Base-by-base conservation (phyloP, 2,329 filamentous ascomycete species). In the Xylaria sp. region DNA sequence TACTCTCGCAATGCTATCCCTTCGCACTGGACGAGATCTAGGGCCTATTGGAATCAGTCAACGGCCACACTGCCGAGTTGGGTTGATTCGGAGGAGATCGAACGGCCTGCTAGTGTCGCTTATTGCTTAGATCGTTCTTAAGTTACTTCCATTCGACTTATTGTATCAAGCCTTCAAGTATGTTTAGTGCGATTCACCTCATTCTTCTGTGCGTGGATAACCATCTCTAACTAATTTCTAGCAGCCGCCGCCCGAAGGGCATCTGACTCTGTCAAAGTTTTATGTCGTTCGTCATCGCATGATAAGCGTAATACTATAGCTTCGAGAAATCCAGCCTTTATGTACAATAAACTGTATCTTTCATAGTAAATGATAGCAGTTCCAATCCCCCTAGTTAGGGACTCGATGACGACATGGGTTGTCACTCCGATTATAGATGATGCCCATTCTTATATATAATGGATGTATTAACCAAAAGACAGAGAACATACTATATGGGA, bases 41-140 rank as follows among this genome's bases (percentile, higher is more conserved):
- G 27, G 21, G 18, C 25, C 2, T n/a, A 10, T 9, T 61, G 62
- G 57, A 47, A 59, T 47, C 37, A 40, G 13, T 53, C 57, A 18
- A 18, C 13, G 10, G 21, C 44, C 18, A 54, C 62, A 9, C 25
- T 70, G 16, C 57, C 64, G 6, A 60, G 61, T 18, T 65, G 61
- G 65, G n/a, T 35, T 27, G 61, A 64, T 6, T 5, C 47, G 12
- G 65, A 65, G 5, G 61, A 65, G 4, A 58, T 70, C 8, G 65
- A 65, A 27, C 29, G 68, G 23, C 68, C 68, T 29, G 47, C 57
- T 32, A 68, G 58, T n/a, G 58, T 65, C 23, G 68, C 65, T 44
- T 65, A 65, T 57, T 10, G 55, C 2, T 25, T 65, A 23, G 61
- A 70, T 21, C 58, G 58, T 1, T 27, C 55, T 58, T 67, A 42